Evolutionary conservation across 2,329 filamentous ascomycete genomes (phyloP).

Genomic region (Nemania serpens): DNA sequence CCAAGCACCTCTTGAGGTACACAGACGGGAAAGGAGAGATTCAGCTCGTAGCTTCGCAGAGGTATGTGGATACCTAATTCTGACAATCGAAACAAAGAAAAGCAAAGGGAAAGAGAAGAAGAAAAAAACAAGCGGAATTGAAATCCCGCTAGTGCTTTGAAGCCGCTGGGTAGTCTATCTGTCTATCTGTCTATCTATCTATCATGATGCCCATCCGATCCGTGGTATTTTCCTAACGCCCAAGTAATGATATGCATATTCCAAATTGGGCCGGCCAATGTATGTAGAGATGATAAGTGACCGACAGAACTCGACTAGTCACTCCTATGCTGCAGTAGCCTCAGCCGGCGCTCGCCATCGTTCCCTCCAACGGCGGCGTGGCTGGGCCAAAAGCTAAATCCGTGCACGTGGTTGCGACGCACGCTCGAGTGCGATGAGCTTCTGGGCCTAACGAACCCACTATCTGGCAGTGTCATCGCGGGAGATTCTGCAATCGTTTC

Average conservation of each 20-base stretch:
- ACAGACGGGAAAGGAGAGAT: neutral
- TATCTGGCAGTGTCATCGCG: constrained; percentile 6
- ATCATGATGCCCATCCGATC: neutral
- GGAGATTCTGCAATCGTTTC: constrained; percentile 37
- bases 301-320: constrained; percentile 19
- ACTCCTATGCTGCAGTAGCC: constrained; percentile 35
- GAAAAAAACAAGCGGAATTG: neutral
- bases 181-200: constrained; percentile 3
- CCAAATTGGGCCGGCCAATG: neutral
- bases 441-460: constrained; percentile 24
- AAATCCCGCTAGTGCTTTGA: neutral
- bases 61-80: neutral
- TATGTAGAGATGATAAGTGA: neutral
- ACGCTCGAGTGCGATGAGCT: constrained; percentile 32
- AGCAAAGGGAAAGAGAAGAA: neutral
- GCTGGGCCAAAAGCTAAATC: constrained; percentile 37
- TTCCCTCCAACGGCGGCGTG: constrained; percentile 32
- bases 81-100: no score
- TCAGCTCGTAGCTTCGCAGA: neutral
- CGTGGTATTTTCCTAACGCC: constrained; percentile 15
- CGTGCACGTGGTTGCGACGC: constrained; percentile 31
- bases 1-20: no score
- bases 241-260: neutral
- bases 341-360: constrained; percentile 37
- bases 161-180: no score